phyloP scores from a whole-genome alignment of 306 rosid species.

The Ammopiptanthus mongolicus region DNA sequence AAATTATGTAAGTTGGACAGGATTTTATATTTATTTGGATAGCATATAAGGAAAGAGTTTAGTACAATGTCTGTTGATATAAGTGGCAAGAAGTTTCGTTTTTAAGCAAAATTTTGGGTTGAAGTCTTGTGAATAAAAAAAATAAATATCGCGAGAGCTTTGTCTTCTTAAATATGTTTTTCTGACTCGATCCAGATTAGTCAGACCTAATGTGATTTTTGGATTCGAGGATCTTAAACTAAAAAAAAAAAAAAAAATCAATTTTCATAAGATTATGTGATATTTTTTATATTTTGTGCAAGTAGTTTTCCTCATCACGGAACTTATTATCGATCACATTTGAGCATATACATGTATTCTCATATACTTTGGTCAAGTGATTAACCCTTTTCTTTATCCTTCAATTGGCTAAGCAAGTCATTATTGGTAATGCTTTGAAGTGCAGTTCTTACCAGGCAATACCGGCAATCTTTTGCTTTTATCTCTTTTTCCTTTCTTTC shows the following conservation, averaged over 20 bases:
- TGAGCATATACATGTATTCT: background rate
- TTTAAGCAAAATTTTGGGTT: too few relatives aligned
- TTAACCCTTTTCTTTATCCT: background rate
- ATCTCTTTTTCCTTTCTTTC: background rate
- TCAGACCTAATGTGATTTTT: too few relatives aligned
- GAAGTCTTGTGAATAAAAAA: too few relatives aligned
- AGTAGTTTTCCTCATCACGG: too few relatives aligned
- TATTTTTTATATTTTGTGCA: background rate
- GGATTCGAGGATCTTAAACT: too few relatives aligned
- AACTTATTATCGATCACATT: background rate
- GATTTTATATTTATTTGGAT: background rate
- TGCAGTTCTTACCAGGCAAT: background rate
- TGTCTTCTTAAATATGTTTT: too few relatives aligned
- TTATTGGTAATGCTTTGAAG: background rate
- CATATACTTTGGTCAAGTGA: background rate
- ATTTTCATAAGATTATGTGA: too few relatives aligned
- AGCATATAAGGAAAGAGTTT: background rate
- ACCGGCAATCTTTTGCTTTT: slow-evolving; percentile 18
- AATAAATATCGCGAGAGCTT: too few relatives aligned
- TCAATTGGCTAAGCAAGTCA: background rate
- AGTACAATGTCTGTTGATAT: too few relatives aligned
- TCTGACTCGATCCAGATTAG: too few relatives aligned
- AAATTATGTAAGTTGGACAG: background rate
- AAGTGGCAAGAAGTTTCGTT: too few relatives aligned
- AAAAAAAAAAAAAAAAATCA: too few relatives aligned